Evolutionary conservation across 2,329 filamentous ascomycete species (phyloP).

Genomic region (Cladosporium velox): DNA sequence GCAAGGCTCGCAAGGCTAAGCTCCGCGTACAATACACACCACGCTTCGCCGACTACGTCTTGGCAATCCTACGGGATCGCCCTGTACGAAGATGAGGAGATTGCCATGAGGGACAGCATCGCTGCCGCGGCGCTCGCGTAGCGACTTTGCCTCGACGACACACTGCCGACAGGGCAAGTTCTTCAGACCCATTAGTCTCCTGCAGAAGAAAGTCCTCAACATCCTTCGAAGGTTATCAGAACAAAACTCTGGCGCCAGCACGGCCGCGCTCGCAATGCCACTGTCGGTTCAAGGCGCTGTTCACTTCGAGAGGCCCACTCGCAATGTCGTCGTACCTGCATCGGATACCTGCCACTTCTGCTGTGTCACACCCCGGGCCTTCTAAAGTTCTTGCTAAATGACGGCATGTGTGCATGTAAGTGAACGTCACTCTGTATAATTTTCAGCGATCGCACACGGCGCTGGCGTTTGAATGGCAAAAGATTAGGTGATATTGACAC

Average conservation of each 20-base stretch:
- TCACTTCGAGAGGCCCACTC: background rate
- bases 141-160: background rate
- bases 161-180: background rate
- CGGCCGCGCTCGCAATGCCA: constrained; percentile 8
- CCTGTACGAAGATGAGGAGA: background rate
- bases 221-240: constrained; percentile 10
- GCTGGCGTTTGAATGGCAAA: background rate
- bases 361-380: constrained; percentile 2
- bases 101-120: background rate
- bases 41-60: background rate
- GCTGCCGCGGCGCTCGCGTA: background rate
- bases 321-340: constrained; percentile 5
- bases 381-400: background rate
- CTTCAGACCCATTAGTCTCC: constrained; percentile 9
- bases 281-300: constrained; percentile 4
- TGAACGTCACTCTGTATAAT: background rate
- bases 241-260: constrained; percentile 1
- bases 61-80: background rate
- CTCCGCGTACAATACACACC: background rate
- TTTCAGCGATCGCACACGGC: background rate
- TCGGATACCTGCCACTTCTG: background rate
- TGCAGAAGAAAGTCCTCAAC: background rate
- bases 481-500: background rate
- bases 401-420: constrained; percentile 6
- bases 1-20: background rate